Evolutionary conservation across 305 asterid species (phyloP).

Genomic region (Solanum hybrid): DNA sequence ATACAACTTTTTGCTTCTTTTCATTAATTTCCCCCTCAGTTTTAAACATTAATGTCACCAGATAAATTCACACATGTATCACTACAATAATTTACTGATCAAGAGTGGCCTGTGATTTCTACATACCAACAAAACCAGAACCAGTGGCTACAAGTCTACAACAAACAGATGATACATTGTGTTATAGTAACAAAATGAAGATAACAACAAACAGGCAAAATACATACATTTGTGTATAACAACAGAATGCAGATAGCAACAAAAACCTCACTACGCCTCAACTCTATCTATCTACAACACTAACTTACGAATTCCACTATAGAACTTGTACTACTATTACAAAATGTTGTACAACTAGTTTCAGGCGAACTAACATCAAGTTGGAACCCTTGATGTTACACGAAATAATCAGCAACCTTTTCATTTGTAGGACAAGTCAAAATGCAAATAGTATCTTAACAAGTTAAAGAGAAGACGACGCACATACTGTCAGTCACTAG

Average conservation of each 20-base stretch:
- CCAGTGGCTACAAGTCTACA: background rate
- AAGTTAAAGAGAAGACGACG: background rate
- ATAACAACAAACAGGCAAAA: background rate
- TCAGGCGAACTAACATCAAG: background rate
- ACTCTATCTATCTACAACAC: background rate
- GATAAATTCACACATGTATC: background rate
- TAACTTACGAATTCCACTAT: background rate
- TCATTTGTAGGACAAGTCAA: background rate
- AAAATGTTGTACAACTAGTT: background rate
- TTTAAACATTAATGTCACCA: background rate
- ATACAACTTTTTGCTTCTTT: background rate
- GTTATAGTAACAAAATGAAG: background rate
- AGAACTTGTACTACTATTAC: background rate
- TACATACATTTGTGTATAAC: background rate
- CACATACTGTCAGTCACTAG: background rate
- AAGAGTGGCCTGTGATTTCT: background rate
- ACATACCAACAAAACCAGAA: background rate
- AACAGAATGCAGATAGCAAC: background rate
- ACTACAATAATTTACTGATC: background rate
- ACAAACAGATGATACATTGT: background rate
- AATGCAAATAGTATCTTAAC: background rate
- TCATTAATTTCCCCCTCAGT: background rate
- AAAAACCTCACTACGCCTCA: background rate
- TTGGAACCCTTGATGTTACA: background rate
- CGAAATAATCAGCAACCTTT: background rate